Evolutionary conservation across 2,329 filamentous ascomycete species (phyloP).

Genomic region (Verticillium longisporum): DNA sequence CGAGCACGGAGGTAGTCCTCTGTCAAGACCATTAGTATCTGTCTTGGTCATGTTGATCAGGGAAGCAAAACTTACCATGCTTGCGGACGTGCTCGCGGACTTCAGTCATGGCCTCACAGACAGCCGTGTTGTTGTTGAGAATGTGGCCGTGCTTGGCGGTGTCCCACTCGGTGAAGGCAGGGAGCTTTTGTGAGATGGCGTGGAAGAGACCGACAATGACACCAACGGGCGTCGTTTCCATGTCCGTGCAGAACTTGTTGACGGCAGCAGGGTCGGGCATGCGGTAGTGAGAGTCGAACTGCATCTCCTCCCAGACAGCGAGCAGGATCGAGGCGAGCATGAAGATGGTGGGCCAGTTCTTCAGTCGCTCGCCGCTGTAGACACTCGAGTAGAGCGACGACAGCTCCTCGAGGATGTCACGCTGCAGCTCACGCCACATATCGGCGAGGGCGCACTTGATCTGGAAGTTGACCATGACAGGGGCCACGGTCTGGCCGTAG

Average conservation of each 20-base stretch:
- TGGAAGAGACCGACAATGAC: conserved; percentile 97
- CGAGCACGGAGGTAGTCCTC: conserved; percentile 82
- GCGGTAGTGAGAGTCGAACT: conserved; percentile 96
- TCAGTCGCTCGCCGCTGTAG: conserved; percentile 93
- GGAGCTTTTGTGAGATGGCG: conserved; percentile 94
- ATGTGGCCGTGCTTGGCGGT: conserved; percentile 84
- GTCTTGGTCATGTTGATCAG: not conserved
- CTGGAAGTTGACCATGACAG: conserved; percentile 99
- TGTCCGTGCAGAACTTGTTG: conserved; percentile 91
- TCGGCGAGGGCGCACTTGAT: conserved; percentile 96
- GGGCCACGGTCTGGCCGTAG: conserved; percentile 83
- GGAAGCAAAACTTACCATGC: conserved; percentile 63
- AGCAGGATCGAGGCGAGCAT: conserved; percentile 90
- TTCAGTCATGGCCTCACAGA: conserved; percentile 95
- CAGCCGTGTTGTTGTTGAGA: conserved; percentile 82
- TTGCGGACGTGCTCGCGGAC: conserved; percentile 86
- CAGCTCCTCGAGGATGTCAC: conserved; percentile 91
- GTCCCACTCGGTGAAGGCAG: conserved; percentile 90
- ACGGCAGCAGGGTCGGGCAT: conserved; percentile 78
- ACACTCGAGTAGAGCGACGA: conserved; percentile 93
- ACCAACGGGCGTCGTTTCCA: conserved; percentile 93
- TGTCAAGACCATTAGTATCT: conserved; percentile 28
- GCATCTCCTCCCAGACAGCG: conserved; percentile 97
- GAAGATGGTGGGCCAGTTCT: conserved; percentile 99
- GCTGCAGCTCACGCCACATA: conserved; percentile 97